Percentiles rank a stretch among this genome's conserved stretches.
Conservation (phyloP, 345 rosid species). For the Citrus sp. region DNA sequence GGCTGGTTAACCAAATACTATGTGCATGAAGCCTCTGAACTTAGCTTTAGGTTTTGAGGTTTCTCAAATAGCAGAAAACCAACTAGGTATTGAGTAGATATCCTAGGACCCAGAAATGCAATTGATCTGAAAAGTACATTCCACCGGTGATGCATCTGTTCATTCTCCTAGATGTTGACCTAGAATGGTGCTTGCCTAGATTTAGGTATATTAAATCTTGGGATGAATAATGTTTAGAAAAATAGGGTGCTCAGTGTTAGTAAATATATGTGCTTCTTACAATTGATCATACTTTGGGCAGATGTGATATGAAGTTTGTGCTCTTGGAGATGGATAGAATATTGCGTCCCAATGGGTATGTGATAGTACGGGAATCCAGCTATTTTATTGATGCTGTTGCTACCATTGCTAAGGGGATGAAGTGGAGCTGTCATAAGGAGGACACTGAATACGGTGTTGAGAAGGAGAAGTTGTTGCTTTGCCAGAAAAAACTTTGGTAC, state of each 20-base stretch:
- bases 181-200: neutral
- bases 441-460: conserved; percentile 54
- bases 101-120: neutral
- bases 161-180: too few species aligned
- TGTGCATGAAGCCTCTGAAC: neutral
- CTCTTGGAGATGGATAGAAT: conserved; percentile 93
- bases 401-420: conserved; percentile 71
- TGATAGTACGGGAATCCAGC: conserved; percentile 72
- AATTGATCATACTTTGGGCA: conserved; percentile 23
- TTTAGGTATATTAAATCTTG: neutral
- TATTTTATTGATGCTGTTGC: conserved; percentile 62
- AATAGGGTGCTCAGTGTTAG: neutral
- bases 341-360: conserved; percentile 75
- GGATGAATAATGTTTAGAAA: neutral
- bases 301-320: conserved; percentile 86
- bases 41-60: neutral
- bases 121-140: neutral
- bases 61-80: neutral
- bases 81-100: neutral
- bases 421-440: conserved; percentile 82
- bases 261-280: conserved; percentile 9
- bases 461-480: conserved; percentile 78
- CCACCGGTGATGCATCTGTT: neutral
- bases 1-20: neutral
- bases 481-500: conserved; percentile 93